These are phyloP conservation scores for Alloteropsis semialata DNA, from an alignment of 176 grass and related monocot species.

Conservation along the genomic window DNA sequence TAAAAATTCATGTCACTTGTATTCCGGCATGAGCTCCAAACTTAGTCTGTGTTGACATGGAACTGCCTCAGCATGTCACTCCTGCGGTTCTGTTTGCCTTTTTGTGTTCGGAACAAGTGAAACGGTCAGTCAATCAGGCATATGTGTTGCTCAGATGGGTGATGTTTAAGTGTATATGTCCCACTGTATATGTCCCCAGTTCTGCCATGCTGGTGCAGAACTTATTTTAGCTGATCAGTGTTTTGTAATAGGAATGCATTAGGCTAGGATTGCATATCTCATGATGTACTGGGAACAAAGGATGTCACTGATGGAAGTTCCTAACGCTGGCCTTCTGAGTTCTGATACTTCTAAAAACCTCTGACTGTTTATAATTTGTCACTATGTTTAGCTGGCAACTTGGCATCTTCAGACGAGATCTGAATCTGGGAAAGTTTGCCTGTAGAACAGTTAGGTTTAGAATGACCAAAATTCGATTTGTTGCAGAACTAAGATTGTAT, in stretches of 20 bases:
- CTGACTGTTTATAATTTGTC: neutral
- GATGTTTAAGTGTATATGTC: neutral
- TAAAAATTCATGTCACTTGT: neutral
- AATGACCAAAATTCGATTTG: neutral
- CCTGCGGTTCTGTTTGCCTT: neutral
- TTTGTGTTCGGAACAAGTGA: neutral
- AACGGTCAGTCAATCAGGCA: neutral
- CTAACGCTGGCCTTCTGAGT: neutral
- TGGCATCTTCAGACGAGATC: neutral
- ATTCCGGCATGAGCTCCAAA: neutral
- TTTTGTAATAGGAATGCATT: neutral
- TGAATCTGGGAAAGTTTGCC: neutral
- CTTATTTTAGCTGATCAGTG: neutral
- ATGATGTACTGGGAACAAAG: neutral
- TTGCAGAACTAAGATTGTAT: neutral
- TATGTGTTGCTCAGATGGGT: neutral
- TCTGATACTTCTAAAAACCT: neutral
- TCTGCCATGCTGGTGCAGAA: neutral
- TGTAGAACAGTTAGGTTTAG: neutral
- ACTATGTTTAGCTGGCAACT: neutral
- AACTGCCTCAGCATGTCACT: no score
- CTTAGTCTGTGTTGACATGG: neutral
- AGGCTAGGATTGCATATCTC: neutral
- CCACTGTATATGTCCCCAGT: neutral
- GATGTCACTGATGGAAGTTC: neutral